phyloP scores from a whole-genome alignment of 768 basidiomycete species.

The Clitopilus passeckerianus region DNA sequence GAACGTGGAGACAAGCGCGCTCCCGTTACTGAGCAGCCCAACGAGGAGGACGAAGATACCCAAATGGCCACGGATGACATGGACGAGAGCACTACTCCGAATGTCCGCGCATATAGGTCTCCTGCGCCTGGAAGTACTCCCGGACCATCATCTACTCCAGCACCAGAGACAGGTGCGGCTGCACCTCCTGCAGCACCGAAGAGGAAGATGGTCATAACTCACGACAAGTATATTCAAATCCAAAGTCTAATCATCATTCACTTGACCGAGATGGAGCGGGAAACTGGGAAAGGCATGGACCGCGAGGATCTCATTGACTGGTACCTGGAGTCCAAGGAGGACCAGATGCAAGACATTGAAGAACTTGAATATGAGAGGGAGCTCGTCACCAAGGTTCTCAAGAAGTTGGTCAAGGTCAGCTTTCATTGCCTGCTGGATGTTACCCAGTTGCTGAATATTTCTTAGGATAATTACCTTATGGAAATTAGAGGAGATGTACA shows the following conservation, averaged over 20 bases:
- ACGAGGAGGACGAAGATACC: slow-evolving; percentile 43
- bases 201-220: slow-evolving; percentile 86
- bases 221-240: slow-evolving; percentile 90
- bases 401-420: slow-evolving; percentile 84
- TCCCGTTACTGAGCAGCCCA: slow-evolving; percentile 21
- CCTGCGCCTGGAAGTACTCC: slow-evolving; percentile 20
- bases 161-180: slow-evolving; percentile 26
- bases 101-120: slow-evolving; percentile 24
- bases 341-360: slow-evolving; percentile 76
- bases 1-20: slow-evolving; percentile 38
- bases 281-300: slow-evolving; percentile 73
- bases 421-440: not conserved
- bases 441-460: slow-evolving; percentile 5
- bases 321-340: slow-evolving; percentile 91
- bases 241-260: slow-evolving; percentile 87
- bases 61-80: slow-evolving; percentile 55
- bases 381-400: slow-evolving; percentile 83
- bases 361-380: slow-evolving; percentile 90
- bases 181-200: slow-evolving; percentile 45
- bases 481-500: slow-evolving; percentile 82
- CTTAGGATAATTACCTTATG: slow-evolving; percentile 79
- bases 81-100: slow-evolving; percentile 43
- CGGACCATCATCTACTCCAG: slow-evolving; percentile 34
- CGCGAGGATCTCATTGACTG: slow-evolving; percentile 92
- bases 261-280: slow-evolving; percentile 70